phyloP scores from a whole-genome alignment of 805 yeast genomes.

The Millerozyma acaciae region DNA sequence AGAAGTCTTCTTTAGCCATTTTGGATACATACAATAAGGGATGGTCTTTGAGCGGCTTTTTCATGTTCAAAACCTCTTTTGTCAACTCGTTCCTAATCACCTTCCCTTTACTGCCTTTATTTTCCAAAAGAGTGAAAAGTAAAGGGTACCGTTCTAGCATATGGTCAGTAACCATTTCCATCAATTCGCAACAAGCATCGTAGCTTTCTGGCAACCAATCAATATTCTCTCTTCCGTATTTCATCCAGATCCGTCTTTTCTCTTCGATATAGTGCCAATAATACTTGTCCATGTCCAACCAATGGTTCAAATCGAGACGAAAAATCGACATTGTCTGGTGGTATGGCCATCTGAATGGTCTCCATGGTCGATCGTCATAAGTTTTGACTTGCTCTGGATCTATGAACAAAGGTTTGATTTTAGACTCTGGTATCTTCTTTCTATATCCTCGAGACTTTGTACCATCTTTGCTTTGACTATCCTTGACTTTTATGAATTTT shows the following conservation, averaged over 20 bases:
- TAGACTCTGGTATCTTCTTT: constrained; percentile 22
- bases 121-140: constrained; percentile 46
- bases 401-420: constrained; percentile 56
- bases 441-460: too few species aligned
- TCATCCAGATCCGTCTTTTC: constrained; percentile 53
- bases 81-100: constrained; percentile 60
- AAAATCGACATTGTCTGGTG: constrained; percentile 76
- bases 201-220: constrained; percentile 65
- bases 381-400: constrained; percentile 64
- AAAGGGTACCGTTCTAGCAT: constrained; percentile 61
- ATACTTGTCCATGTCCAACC: constrained; percentile 79
- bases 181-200: constrained; percentile 58
- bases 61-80: constrained; percentile 57
- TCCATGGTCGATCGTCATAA: constrained; percentile 75
- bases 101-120: constrained; percentile 42
- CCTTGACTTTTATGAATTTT: too few species aligned
- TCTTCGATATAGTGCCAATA: constrained; percentile 64
- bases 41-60: constrained; percentile 56
- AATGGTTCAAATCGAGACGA: constrained; percentile 67
- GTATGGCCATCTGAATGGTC: constrained; percentile 78
- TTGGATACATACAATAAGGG: constrained; percentile 61
- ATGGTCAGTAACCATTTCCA: constrained; percentile 60
- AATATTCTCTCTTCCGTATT: constrained; percentile 57
- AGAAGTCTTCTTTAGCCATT: constrained; percentile 75
- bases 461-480: too few species aligned